Evolutionary conservation across 2,329 filamentous ascomycete genomes (phyloP).

Genomic region (Sporothrix sp.): DNA sequence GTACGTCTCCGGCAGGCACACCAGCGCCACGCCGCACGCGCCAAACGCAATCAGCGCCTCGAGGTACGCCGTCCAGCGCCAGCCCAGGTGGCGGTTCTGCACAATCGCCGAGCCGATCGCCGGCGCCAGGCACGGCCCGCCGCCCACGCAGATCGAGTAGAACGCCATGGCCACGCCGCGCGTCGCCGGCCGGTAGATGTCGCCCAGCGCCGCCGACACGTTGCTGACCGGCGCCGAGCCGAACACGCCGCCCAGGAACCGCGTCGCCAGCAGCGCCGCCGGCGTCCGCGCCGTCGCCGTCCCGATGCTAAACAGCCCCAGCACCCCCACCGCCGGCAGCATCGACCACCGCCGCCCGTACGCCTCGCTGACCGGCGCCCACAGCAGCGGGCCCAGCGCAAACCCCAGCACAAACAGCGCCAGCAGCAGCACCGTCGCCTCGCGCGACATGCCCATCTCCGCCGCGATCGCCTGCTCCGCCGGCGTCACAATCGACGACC

Average conservation of each 20-base stretch:
- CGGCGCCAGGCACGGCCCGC: conserved; percentile 33
- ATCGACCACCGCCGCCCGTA: conserved; percentile 36
- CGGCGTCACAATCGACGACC: conserved; percentile 40
- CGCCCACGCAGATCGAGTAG: conserved; percentile 30
- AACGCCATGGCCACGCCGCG: conserved; percentile 43
- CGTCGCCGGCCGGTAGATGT: conserved; percentile 47
- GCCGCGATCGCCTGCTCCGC: conserved; percentile 27
- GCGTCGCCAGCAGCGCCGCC: conserved; percentile 49
- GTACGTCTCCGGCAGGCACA: conserved; percentile 26
- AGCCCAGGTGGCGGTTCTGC: conserved; percentile 18
- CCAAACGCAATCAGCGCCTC: conserved; percentile 20
- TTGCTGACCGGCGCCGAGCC: conserved; percentile 56
- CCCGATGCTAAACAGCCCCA: conserved; percentile 37
- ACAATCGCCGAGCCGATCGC: conserved; percentile 31
- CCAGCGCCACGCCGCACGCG: conserved; percentile 18
- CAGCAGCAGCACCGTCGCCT: conserved; percentile 35
- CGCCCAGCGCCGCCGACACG: conserved; percentile 52
- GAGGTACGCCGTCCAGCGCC: conserved; percentile 24
- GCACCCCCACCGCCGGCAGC: conserved; percentile 31
- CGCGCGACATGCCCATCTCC: conserved; percentile 32
- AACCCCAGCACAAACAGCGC: conserved; percentile 36
- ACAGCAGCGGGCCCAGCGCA: conserved; percentile 31
- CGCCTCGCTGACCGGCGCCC: conserved; percentile 34
- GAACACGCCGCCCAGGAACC: conserved; percentile 56
- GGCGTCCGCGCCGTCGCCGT: conserved; percentile 37